Percentiles rank a stretch among this genome's conserved stretches.
Evolutionary conservation across 441 rosid species (phyloP).

Genomic region (Syzygium malaccense): DNA sequence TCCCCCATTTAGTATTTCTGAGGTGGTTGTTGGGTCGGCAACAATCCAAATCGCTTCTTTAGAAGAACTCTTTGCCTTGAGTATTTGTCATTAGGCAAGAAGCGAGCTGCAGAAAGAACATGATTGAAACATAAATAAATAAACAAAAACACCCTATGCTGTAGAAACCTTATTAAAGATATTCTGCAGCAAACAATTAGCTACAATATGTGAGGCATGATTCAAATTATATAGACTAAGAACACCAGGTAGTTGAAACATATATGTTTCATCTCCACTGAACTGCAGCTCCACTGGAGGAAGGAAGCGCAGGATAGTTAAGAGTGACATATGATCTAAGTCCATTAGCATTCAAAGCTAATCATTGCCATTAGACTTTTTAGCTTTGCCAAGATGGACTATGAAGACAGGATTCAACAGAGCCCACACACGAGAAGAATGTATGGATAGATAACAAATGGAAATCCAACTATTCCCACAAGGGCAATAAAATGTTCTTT

Average conservation of each 20-base stretch:
- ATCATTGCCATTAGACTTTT: constrained; percentile 9
- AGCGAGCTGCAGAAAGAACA: constrained; percentile 57
- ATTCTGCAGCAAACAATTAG: neutral
- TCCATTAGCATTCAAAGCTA: constrained; percentile 66
- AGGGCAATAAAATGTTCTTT: neutral
- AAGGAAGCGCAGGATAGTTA: neutral
- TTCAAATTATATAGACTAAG: neutral
- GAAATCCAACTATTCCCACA: neutral
- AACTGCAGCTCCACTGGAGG: neutral
- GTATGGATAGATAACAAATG: neutral
- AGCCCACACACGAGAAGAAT: neutral
- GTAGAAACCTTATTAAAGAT: neutral
- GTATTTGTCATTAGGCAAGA: constrained; percentile 94
- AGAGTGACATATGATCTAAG: constrained; percentile 16
- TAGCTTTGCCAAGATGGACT: neutral
- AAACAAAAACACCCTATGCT: neutral
- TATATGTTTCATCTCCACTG: neutral
- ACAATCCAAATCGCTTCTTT: constrained; percentile 86
- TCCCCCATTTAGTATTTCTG: constrained; percentile 43
- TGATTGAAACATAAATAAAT: neutral
- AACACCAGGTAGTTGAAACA: neutral
- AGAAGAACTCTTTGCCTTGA: constrained; percentile 81
- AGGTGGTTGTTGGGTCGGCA: constrained; percentile 78
- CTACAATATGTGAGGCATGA: neutral
- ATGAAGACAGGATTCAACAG: neutral